Evolutionary conservation across 148 eudicot species (phyloP).

Genomic region (Mesembryanthemum crystallinum): DNA sequence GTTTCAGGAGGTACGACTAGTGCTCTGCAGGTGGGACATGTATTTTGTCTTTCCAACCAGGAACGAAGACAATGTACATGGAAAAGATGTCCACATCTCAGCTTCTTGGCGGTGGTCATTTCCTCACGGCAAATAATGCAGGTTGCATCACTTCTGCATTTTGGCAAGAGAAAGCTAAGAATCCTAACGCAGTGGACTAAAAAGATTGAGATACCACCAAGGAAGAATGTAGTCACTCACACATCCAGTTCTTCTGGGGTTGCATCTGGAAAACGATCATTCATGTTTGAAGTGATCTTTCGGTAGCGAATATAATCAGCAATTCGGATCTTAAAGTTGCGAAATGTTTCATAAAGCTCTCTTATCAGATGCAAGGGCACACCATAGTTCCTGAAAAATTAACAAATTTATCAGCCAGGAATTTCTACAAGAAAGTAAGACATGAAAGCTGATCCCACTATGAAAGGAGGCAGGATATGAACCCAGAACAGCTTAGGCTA

Average conservation of each 20-base stretch:
- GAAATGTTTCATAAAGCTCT: slow-evolving; percentile 97
- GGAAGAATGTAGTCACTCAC: slow-evolving; percentile 43
- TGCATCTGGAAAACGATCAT: slow-evolving; percentile 99
- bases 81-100: slow-evolving; percentile 90
- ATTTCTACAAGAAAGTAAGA: neutral
- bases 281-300: slow-evolving; percentile 97
- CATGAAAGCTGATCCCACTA: neutral
- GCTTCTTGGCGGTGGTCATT: slow-evolving; percentile 91
- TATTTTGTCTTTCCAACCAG: slow-evolving; percentile 96
- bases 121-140: slow-evolving; percentile 99
- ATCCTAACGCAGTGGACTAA: neutral
- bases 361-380: slow-evolving; percentile 95
- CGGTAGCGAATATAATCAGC: slow-evolving; percentile 96
- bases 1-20: slow-evolving; percentile 82
- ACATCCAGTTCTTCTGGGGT: slow-evolving; percentile 73
- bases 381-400: slow-evolving; percentile 71
- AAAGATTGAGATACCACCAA: slow-evolving; percentile 1
- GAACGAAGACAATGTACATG: slow-evolving; percentile 98
- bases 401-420: slow-evolving; percentile 18
- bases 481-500: neutral
- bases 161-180: slow-evolving; percentile 22
- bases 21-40: slow-evolving; percentile 99
- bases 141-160: slow-evolving; percentile 84
- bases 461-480: neutral
- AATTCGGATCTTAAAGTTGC: slow-evolving; percentile 90